Percentiles rank a stretch among this genome's conserved stretches.
Evolutionary conservation across 192 early-diverging fungal species (phyloP).

Genomic region (Oehlia diaphana): DNA sequence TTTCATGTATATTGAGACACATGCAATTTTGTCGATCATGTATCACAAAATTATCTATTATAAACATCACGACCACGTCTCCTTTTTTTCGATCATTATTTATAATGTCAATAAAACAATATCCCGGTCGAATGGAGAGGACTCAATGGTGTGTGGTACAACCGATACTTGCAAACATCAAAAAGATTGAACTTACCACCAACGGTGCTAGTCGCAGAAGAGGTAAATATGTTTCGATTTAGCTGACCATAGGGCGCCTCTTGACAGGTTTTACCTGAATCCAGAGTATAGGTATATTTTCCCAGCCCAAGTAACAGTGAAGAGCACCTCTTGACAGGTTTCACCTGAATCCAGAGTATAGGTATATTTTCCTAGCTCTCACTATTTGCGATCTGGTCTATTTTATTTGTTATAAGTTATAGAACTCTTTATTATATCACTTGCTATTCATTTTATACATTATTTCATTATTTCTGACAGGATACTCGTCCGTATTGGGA

Average conservation of each 20-base stretch:
- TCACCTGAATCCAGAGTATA: constrained; percentile 25
- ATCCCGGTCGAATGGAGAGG: no score
- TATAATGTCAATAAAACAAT: no score
- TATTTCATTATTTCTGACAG: not conserved
- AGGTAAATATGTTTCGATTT: not conserved
- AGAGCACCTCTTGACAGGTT: constrained; percentile 13
- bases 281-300: constrained; percentile 19
- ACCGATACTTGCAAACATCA: no score
- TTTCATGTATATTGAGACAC: no score
- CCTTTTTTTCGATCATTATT: no score
- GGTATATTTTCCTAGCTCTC: constrained; percentile 7
- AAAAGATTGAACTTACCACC: no score
- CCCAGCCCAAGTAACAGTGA: constrained; percentile 22
- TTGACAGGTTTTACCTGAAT: constrained; percentile 17
- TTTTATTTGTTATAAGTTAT: constrained; percentile 16
- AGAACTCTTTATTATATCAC: not conserved
- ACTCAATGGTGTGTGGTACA: no score
- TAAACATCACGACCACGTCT: no score
- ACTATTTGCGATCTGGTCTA: constrained; percentile 1
- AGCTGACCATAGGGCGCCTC: not conserved
- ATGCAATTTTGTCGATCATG: no score
- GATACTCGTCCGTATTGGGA: constrained; percentile 15
- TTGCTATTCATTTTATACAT: not conserved
- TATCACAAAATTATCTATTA: no score
- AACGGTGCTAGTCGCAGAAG: no score